These are phyloP conservation scores for Zygoascus flipseniorum DNA, from an alignment of 805 yeast species.

Conservation along the genomic window DNA sequence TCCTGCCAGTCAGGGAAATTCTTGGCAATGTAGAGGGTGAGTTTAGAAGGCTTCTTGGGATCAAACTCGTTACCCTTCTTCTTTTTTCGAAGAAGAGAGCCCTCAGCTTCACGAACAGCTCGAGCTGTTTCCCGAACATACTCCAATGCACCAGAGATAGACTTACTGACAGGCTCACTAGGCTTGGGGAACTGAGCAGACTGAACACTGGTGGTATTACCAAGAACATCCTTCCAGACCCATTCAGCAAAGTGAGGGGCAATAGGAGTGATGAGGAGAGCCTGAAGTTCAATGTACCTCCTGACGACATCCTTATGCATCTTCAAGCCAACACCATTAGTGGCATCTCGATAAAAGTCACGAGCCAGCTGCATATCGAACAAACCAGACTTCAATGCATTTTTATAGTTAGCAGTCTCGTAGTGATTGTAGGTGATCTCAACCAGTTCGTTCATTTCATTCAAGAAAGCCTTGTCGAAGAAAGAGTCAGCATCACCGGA, in stretches of 20 bases:
- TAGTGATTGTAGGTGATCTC: constrained; percentile 67
- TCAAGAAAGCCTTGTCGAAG: constrained; percentile 85
- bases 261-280: constrained; percentile 76
- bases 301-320: constrained; percentile 81
- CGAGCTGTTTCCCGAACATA: constrained; percentile 75
- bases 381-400: constrained; percentile 82
- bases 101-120: constrained; percentile 89
- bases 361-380: constrained; percentile 93
- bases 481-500: constrained; percentile 43
- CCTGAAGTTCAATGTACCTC: constrained; percentile 81
- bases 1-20: constrained; percentile 91
- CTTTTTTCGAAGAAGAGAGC: constrained; percentile 78
- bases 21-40: constrained; percentile 65
- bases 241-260: constrained; percentile 96
- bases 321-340: constrained; percentile 32
- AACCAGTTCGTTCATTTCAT: constrained; percentile 81
- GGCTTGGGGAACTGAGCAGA: constrained; percentile 73
- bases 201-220: constrained; percentile 59
- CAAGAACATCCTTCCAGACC: constrained; percentile 75
- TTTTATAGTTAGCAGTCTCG: constrained; percentile 67
- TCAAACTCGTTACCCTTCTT: constrained; percentile 75
- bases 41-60: constrained; percentile 57
- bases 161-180: constrained; percentile 52
- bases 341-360: constrained; percentile 89
- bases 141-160: constrained; percentile 57